These are phyloP conservation scores for Byssoonygena ceratinophila DNA, from an alignment of 2,329 filamentous ascomycete species.

Conservation along the genomic window DNA sequence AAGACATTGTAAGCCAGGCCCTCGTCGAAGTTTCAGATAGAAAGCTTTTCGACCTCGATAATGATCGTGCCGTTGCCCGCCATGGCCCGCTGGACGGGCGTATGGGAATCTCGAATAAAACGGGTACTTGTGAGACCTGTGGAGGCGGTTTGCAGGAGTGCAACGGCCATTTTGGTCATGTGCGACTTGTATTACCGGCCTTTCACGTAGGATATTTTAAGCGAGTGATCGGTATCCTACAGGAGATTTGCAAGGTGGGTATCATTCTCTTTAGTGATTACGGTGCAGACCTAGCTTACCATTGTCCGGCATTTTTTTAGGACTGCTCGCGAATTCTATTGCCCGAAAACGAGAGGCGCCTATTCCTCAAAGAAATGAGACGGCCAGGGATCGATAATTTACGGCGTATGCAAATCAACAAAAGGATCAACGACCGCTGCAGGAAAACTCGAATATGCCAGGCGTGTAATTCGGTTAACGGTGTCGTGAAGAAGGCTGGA, in stretches of 20 bases:
- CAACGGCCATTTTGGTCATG: conserved; percentile 90
- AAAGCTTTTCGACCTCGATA: conserved; percentile 81
- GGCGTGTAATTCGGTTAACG: conserved; percentile 72
- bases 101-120: conserved; percentile 82
- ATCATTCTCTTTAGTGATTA: too few species aligned
- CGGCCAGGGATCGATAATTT: conserved; percentile 77
- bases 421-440: conserved; percentile 80
- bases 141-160: conserved; percentile 70
- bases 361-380: conserved; percentile 69
- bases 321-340: conserved; percentile 78
- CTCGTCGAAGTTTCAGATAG: conserved; percentile 91
- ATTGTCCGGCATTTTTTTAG: too few species aligned
- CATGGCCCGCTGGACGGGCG: conserved; percentile 82
- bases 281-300: too few species aligned
- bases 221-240: conserved; percentile 80
- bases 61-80: conserved; percentile 61
- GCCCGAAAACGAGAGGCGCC: conserved; percentile 64
- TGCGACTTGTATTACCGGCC: conserved; percentile 77
- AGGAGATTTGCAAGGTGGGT: conserved; percentile 82
- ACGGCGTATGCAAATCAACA: conserved; percentile 69
- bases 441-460: conserved; percentile 75
- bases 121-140: conserved; percentile 69
- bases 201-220: conserved; percentile 96
- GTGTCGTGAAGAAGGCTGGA: conserved; percentile 80
- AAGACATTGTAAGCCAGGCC: conserved; percentile 90